These are phyloP conservation scores for Cercospora sp. DNA, from an alignment of 2,329 filamentous ascomycete species.

Conservation along the genomic window DNA sequence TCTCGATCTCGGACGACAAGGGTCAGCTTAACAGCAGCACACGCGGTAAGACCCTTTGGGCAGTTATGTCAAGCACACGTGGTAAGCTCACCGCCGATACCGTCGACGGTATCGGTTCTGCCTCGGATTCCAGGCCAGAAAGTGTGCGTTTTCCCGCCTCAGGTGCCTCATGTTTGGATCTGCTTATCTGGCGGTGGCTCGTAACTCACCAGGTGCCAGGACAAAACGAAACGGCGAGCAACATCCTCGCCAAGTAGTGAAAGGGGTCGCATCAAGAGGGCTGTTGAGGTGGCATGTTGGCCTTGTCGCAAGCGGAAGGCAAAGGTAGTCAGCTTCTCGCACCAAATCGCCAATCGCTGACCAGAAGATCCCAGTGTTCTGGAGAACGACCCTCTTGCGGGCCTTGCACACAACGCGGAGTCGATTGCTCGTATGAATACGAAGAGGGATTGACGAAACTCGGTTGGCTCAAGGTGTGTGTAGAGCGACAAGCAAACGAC, in stretches of 20 bases:
- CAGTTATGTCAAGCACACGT: conserved; percentile 1
- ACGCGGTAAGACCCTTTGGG: neutral
- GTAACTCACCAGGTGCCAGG: neutral
- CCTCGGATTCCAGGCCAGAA: neutral
- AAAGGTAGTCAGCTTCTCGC: conserved; percentile 11
- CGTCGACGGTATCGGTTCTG: neutral
- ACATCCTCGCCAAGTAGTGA: conserved; percentile 8
- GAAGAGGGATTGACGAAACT: conserved; percentile 26
- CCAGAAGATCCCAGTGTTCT: neutral
- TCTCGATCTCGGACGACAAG: conserved; percentile 1
- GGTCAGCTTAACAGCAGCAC: neutral
- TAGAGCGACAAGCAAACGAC: neutral
- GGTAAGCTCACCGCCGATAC: neutral
- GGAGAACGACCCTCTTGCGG: conserved; percentile 24
- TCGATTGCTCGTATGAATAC: conserved; percentile 27
- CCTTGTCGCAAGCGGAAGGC: conserved; percentile 27
- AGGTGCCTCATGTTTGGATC: neutral
- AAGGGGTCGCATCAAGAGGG: conserved; percentile 15
- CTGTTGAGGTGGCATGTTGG: conserved; percentile 29
- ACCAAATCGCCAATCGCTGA: neutral
- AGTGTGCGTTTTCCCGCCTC: neutral
- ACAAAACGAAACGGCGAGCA: conserved; percentile 1
- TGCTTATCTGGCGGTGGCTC: neutral
- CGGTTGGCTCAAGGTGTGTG: conserved; percentile 17
- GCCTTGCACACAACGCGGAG: conserved; percentile 20